Percentiles rank a stretch among this genome's conserved stretches.
Conservation (phyloP, 352 stramenopile species). For the Phytophthora brassicae region DNA sequence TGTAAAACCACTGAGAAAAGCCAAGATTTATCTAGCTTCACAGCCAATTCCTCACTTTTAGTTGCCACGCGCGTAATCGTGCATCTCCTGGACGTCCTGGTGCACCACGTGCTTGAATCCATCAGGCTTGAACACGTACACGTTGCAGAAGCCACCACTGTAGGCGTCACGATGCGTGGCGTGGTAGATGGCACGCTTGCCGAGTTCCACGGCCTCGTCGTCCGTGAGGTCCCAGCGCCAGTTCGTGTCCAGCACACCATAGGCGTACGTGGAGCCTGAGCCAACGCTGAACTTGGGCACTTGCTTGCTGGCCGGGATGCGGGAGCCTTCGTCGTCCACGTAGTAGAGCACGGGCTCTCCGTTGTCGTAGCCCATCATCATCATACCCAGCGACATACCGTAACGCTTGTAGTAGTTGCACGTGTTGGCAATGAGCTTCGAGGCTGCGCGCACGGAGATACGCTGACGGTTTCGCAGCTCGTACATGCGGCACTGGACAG, state of each 20-base stretch:
- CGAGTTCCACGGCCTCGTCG: slow-evolving; percentile 99
- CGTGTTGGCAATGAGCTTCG: slow-evolving; percentile 99
- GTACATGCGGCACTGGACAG: slow-evolving; percentile 95
- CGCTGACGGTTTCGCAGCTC: slow-evolving; percentile 99
- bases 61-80: slow-evolving; percentile 85
- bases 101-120: slow-evolving; percentile 97
- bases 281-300: slow-evolving; percentile 98
- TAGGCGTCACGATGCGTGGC: slow-evolving; percentile 99
- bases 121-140: slow-evolving; percentile 98
- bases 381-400: slow-evolving; percentile 98
- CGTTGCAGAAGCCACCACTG: slow-evolving; percentile 95
- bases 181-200: slow-evolving; percentile 99
- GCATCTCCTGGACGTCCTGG: slow-evolving; percentile 98
- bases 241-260: slow-evolving; percentile 98
- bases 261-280: slow-evolving; percentile 98
- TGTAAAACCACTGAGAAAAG: too few species aligned
- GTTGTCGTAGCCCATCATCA: slow-evolving; percentile 99
- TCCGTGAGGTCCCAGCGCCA: slow-evolving; percentile 97
- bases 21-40: too few species aligned
- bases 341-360: slow-evolving; percentile 98
- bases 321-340: slow-evolving; percentile 99
- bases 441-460: slow-evolving; percentile 98
- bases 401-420: slow-evolving; percentile 96
- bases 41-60: too few species aligned
- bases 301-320: slow-evolving; percentile 94